Evolutionary conservation across 192 early-diverging fungal genomes (phyloP).

Genomic region (Piromyces finnis): DNA sequence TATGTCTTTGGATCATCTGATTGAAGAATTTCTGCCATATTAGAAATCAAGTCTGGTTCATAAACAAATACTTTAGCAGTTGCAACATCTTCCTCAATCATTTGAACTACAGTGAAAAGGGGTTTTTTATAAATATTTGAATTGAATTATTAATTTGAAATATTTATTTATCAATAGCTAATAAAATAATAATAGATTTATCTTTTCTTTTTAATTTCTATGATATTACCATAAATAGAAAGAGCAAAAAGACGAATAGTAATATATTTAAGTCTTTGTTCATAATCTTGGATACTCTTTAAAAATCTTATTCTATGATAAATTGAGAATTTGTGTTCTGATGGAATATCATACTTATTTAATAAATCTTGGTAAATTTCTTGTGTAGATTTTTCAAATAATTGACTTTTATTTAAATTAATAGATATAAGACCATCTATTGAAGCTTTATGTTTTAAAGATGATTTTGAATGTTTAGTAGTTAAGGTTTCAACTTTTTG

Average conservation of each 20-base stretch:
- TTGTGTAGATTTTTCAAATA: neutral
- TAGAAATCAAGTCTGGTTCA: slow-evolving; percentile 69
- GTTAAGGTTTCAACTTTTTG: neutral
- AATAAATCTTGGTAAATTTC: neutral
- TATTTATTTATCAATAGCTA: too few species aligned
- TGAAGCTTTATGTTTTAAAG: neutral
- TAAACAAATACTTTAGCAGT: slow-evolving; percentile 63
- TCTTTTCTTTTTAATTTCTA: too few species aligned
- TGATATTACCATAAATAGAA: slow-evolving; percentile 54
- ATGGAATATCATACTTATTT: neutral
- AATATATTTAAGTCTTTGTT: slow-evolving; percentile 36
- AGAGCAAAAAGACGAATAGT: slow-evolving; percentile 61
- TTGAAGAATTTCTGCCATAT: slow-evolving; percentile 57
- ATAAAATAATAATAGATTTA: too few species aligned
- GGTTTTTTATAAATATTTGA: neutral
- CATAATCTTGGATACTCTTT: slow-evolving; percentile 22
- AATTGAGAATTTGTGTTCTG: neutral
- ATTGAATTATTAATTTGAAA: too few species aligned
- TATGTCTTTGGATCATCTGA: slow-evolving; percentile 47
- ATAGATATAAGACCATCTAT: neutral
- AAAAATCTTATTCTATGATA: slow-evolving; percentile 49
- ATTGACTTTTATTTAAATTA: neutral
- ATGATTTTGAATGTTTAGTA: neutral
- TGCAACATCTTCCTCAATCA: slow-evolving; percentile 36
- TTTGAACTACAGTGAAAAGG: slow-evolving; percentile 16